These are phyloP conservation scores for Tilletia indica DNA, from an alignment of 1,284 basidiomycete species.

Conservation along the genomic window DNA sequence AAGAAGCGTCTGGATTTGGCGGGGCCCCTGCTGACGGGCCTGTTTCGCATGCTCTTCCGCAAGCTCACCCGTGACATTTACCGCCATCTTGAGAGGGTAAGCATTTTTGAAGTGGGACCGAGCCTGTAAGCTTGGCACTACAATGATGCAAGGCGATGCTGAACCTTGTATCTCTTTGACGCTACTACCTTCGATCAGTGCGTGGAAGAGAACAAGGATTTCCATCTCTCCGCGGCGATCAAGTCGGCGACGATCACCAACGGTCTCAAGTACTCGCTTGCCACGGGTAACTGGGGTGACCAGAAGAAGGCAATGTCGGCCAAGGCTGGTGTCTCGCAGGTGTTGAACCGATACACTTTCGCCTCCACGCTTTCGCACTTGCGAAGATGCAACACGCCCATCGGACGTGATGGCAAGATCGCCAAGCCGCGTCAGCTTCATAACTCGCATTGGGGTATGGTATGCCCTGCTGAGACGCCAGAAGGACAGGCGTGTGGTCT, in stretches of 20 bases:
- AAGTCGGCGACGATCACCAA: constrained; percentile 94
- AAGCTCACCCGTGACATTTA: constrained; percentile 97
- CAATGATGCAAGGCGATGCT: not conserved
- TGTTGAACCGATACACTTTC: constrained; percentile 97
- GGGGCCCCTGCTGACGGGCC: constrained; percentile 86
- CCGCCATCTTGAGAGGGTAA: constrained; percentile 89
- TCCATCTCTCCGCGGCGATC: constrained; percentile 86
- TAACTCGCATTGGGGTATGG: constrained; percentile 99
- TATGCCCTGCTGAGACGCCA: constrained; percentile 90
- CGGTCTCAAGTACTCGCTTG: constrained; percentile 94
- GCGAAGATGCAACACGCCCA: constrained; percentile 94
- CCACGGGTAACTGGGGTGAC: constrained; percentile 99
- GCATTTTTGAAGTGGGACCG: constrained; percentile 26
- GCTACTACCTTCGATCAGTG: constrained; percentile 59
- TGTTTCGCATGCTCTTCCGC: constrained; percentile 97
- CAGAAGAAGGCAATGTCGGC: constrained; percentile 95
- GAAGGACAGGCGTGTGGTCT: constrained; percentile 99
- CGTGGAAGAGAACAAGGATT: constrained; percentile 93
- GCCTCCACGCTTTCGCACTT: constrained; percentile 97
- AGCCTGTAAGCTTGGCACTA: no score
- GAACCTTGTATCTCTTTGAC: constrained; percentile 18
- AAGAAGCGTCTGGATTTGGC: constrained; percentile 97
- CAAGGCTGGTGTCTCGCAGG: constrained; percentile 95
- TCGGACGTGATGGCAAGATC: constrained; percentile 97
- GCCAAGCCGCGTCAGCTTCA: constrained; percentile 98